Percentiles rank a stretch among this genome's conserved stretches.
These are phyloP conservation scores for Coccinonectria pachysandricola DNA, from an alignment of 2,329 filamentous ascomycete genomes.

Conservation along the genomic window DNA sequence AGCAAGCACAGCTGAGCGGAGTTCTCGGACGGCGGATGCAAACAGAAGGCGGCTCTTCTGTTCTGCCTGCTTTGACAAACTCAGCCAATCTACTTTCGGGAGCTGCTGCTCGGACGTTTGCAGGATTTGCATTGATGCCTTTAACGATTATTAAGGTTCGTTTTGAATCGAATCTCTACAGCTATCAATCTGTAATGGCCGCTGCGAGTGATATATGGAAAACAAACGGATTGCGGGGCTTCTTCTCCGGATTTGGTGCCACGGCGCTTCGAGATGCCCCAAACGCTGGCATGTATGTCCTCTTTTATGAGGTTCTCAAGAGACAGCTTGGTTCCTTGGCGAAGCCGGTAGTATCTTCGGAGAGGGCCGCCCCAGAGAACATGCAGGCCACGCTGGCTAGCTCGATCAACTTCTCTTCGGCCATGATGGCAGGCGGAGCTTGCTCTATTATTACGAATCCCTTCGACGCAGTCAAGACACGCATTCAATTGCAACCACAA, in stretches of 20 bases:
- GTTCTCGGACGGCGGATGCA: slow-evolving; percentile 14
- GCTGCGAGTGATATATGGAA: slow-evolving; percentile 66
- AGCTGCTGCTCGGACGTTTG: slow-evolving; percentile 71
- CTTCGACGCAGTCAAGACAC: slow-evolving; percentile 92
- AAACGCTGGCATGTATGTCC: slow-evolving; percentile 87
- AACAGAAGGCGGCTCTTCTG: slow-evolving; percentile 44
- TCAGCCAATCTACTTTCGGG: slow-evolving; percentile 78
- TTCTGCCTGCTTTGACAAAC: slow-evolving; percentile 72
- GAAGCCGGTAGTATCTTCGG: slow-evolving; percentile 4
- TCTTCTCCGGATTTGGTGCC: slow-evolving; percentile 89
- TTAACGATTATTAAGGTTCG: slow-evolving; percentile 94
- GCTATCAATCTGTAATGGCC: slow-evolving; percentile 64
- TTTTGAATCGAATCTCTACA: slow-evolving; percentile 81
- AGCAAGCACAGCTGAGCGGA: slow-evolving; percentile 36
- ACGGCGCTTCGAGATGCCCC: slow-evolving; percentile 92
- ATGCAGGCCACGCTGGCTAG: slow-evolving; percentile 29
- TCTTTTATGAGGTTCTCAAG: slow-evolving; percentile 86
- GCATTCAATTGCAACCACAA: slow-evolving; percentile 79
- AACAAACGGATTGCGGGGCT: slow-evolving; percentile 66
- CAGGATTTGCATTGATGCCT: slow-evolving; percentile 88
- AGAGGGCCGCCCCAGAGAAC: slow-evolving; percentile 9
- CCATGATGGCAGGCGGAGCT: slow-evolving; percentile 66
- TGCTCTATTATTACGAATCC: slow-evolving; percentile 90
- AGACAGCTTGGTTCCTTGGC: slow-evolving; percentile 36
- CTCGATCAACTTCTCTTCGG: slow-evolving; percentile 79